phyloP scores from a whole-genome alignment of 108 stramenopile species.

The Cyclotella cryptica region DNA sequence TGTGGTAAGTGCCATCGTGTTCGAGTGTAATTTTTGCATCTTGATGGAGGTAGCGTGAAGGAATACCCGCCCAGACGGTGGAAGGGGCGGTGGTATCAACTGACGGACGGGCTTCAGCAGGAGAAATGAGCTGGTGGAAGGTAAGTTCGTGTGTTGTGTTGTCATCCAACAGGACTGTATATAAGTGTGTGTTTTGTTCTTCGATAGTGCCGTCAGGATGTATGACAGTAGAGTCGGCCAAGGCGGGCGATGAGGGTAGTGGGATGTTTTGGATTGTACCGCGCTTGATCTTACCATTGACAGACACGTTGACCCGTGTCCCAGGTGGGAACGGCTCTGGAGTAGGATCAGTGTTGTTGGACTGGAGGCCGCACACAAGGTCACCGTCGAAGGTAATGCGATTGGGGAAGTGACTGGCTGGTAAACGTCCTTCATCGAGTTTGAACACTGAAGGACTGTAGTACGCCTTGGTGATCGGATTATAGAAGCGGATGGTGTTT shows the following conservation, averaged over 20 bases:
- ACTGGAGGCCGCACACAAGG: conserved; percentile 8
- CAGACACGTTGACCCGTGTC: neutral
- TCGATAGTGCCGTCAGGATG: neutral
- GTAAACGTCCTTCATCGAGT: conserved; percentile 5
- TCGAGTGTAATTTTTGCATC: conserved; percentile 8
- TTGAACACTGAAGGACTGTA: conserved; percentile 4
- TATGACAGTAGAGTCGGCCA: neutral
- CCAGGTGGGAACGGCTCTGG: conserved; percentile 21
- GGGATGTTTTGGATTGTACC: conserved; percentile 16
- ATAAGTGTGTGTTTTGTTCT: neutral
- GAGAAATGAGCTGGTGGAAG: neutral
- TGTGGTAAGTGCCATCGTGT: conserved; percentile 12
- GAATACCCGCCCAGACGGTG: neutral
- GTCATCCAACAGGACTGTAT: conserved; percentile 13
- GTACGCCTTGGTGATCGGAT: conserved; percentile 12
- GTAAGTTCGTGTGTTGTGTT: neutral
- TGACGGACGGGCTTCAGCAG: neutral
- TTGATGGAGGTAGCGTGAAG: neutral
- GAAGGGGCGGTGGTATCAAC: neutral
- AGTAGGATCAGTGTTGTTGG: conserved; percentile 5
- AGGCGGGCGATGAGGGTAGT: neutral
- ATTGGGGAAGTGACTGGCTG: neutral
- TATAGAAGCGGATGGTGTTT: conserved; percentile 24
- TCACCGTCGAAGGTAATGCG: conserved; percentile 11
- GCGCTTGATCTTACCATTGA: neutral